Conservation (phyloP, 2,329 filamentous ascomycete genomes). For the Aphanoascus verrucosus region DNA sequence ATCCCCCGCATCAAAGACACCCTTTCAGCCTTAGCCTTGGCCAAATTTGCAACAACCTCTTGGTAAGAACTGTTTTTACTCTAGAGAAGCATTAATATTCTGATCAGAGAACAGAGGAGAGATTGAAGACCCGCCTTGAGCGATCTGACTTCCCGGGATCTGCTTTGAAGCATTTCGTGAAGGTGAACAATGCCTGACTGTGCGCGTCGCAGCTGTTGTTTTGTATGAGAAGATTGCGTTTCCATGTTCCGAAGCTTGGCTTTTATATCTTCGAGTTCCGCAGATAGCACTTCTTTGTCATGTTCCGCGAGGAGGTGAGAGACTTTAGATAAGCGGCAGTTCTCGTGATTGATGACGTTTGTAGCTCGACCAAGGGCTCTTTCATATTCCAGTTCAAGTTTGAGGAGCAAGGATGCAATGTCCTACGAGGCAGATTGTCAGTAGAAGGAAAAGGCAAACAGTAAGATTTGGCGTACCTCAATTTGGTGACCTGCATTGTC, state of each 20-base stretch:
- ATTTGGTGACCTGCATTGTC: too few relatives aligned
- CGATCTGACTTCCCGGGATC: conserved; percentile 46
- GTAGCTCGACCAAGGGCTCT: not conserved
- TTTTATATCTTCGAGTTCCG: not conserved
- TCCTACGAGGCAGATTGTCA: too few relatives aligned
- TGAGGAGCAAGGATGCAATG: not conserved
- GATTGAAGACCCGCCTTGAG: conserved; percentile 39
- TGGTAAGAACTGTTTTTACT: not conserved
- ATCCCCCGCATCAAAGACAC: conserved; percentile 41
- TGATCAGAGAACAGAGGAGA: conserved; percentile 10
- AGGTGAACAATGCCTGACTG: conserved; percentile 3
- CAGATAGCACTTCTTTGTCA: conserved; percentile 6
- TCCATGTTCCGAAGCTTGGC: not conserved
- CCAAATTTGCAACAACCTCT: not conserved
- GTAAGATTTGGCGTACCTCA: too few relatives aligned
- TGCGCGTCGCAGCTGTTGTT: not conserved
- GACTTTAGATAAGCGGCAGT: conserved; percentile 4
- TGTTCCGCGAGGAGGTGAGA: conserved; percentile 6
- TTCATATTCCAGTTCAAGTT: conserved; percentile 8
- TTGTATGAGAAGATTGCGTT: not conserved
- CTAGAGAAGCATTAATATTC: not conserved
- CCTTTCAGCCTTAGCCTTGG: not conserved
- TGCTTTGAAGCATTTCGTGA: conserved; percentile 33
- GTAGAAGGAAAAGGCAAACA: too few relatives aligned
- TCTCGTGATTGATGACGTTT: conserved; percentile 2